Base-by-base conservation (phyloP, 1,284 basidiomycete species). In the Phellopilus nigrolimitatus region DNA sequence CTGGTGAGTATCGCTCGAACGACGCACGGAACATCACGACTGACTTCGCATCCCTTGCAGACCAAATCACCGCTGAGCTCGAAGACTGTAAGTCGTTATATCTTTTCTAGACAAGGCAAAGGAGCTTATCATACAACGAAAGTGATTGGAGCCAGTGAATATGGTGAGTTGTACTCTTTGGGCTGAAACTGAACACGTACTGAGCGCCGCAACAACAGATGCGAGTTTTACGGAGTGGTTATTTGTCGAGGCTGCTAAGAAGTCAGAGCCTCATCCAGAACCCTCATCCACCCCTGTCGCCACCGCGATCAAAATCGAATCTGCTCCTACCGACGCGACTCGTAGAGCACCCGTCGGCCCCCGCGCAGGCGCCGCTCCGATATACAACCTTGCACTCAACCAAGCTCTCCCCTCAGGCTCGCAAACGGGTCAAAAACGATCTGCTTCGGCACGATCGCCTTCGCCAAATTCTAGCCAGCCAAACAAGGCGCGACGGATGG, bases 201-300 rank as follows among this genome's bases (percentile, higher is more conserved):
- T 58, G 53, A 61, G 59, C 60, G 48, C 47, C 43, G 31, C 53
- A 44, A 56, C 57, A 52, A 47, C 57, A 88, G 88, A 92, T 61
- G 68, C 77, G 43, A 80, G 72, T 55, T 92, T 93, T 64, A 90
- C 88, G 19, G 80, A 86, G 53, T 93, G 90, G 90, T 68, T 93
- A 22, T 93, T 93, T 62, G 67, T 70, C 25, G 85, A 88, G 64
- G 87, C 86, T 27, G 79, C 80, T 8, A 88, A 84, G 64, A 83
- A 60, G 15, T 57, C 64, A 37, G 50, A 65, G n/a, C 60, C 69
- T 19, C 56, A 71, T 36, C 56, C 68, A n/a, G 68, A 66, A 52
- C 60, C 69, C 21, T 61, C 73, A 3, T 64, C 68, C 13, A 61
- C 71, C 12, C 45, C 59, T 61, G 33, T 60, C 65, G 46, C 51